Evolutionary conservation across 2,329 filamentous ascomycete species (phyloP), one percentile per base, ranked within the genome.

Genomic region (Botrytis galanthina): DNA sequence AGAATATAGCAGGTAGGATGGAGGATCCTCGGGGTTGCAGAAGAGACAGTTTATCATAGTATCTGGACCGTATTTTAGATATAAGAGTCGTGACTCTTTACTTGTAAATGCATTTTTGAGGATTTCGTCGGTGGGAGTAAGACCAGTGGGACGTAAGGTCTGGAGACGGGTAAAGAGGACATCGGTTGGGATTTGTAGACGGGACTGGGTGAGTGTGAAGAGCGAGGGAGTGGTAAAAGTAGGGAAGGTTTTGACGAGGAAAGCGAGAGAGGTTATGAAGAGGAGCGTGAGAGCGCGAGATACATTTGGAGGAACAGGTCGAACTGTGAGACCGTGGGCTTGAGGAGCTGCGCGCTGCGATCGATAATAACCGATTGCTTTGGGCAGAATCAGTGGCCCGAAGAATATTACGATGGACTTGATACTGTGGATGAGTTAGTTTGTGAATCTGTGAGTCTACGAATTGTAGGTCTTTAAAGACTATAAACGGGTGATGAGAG

Each of bases 141-240:
- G 85, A 16, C 77, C 76, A 59, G 78, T 26, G 0, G 87, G 84
- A 0, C 91, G 87, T 1, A 91, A 80, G 2, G 86, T 82, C 6
- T 86, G 83, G 16, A 98, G 87, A 26, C 95, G 92, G 74, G 88
- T 89, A 82, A 97, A 96, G 75, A 98, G 87, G 48, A 97, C 91
- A 80, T 95, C 93, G 60, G 89, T 91, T n/a, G 94, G 91, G 60
- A 93, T 95, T 79, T 94, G 92, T 29, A 98, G 89, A 48, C 95
- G 93, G 69, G 93, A 96, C 73, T 90, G 86, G 1, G 95, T 98
- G 29, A 85, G 82, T 44, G 82, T 80, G 86, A 98, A 97, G 82
- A 98, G 85, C 83, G 98, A 98, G 81, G 93, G 90, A 7, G 93
- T 92, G 9, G 88, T 85, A 79, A 94, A 90, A 74, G 84, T 76